phyloP scores from a whole-genome alignment of 208 protist species.

The Leishmania tropica region DNA sequence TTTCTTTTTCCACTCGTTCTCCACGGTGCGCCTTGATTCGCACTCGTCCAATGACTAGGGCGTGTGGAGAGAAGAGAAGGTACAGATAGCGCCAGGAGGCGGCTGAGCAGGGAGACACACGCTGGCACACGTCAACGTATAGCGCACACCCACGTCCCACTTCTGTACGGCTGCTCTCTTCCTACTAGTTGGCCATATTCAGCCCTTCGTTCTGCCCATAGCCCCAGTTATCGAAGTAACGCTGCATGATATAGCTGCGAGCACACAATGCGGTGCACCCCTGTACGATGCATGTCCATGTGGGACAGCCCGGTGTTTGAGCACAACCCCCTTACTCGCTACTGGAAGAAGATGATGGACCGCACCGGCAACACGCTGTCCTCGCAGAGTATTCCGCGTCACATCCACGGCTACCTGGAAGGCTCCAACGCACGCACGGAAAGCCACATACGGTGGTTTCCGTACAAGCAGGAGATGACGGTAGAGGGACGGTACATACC shows the following conservation, averaged over 20 bases:
- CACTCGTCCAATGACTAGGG: background rate
- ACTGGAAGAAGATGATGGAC: conserved; percentile 89
- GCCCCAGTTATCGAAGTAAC: background rate
- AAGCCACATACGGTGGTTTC: conserved; percentile 78
- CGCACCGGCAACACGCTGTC: conserved; percentile 72
- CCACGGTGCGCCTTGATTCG: background rate
- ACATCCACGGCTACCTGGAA: conserved; percentile 90
- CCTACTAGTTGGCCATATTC: background rate
- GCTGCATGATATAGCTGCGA: background rate
- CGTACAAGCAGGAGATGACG: conserved; percentile 89
- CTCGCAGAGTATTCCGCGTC: conserved; percentile 80
- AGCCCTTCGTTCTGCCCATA: background rate
- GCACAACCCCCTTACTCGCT: conserved; percentile 77
- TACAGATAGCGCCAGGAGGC: background rate
- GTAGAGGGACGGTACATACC: conserved; percentile 78
- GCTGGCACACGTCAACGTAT: background rate
- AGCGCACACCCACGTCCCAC: too few species aligned
- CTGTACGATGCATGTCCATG: conserved; percentile 56
- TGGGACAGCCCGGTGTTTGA: conserved; percentile 85
- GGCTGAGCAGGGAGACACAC: background rate
- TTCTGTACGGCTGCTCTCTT: background rate
- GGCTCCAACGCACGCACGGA: conserved; percentile 70
- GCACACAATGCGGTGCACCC: conserved; percentile 24
- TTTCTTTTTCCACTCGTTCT: background rate
- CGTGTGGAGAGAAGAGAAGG: background rate